Evolutionary conservation across 2,329 filamentous ascomycete genomes (phyloP).

Genomic region (Arthrobotrys sinensis): DNA sequence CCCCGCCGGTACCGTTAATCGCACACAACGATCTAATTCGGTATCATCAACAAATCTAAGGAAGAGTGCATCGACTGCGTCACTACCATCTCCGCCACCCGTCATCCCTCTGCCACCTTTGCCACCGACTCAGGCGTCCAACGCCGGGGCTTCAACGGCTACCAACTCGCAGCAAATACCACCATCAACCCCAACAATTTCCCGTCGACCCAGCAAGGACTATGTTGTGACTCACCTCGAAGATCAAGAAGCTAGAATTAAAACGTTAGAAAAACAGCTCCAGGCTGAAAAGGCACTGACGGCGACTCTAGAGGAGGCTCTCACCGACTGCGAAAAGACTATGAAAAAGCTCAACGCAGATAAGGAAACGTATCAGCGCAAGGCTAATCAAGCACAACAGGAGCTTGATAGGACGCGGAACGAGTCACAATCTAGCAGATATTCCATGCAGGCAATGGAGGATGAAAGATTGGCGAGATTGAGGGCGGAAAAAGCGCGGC

Average conservation of each 20-base stretch:
- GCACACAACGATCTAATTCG: conserved; percentile 74
- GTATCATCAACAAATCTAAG: conserved; percentile 77
- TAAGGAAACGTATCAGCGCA: conserved; percentile 90
- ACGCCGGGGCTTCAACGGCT: conserved; percentile 66
- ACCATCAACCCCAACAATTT: conserved; percentile 74
- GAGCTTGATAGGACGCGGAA: conserved; percentile 64
- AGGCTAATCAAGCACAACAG: conserved; percentile 71
- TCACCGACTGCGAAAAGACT: conserved; percentile 87
- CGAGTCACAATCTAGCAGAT: conserved; percentile 71
- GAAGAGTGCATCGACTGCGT: conserved; percentile 86
- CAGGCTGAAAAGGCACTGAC: conserved; percentile 97
- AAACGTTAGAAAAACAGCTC: conserved; percentile 96
- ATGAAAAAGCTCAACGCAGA: conserved; percentile 76
- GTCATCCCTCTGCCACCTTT: conserved; percentile 96
- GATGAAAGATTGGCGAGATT: conserved; percentile 94
- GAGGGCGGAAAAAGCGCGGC: conserved; percentile 88
- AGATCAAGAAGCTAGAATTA: conserved; percentile 94
- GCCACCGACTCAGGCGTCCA: conserved; percentile 69
- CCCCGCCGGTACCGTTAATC: conserved; percentile 65
- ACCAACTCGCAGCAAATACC: conserved; percentile 68
- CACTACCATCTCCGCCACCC: conserved; percentile 91
- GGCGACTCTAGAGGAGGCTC: conserved; percentile 92
- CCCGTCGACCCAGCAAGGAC: conserved; percentile 86
- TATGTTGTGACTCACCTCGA: conserved; percentile 85
- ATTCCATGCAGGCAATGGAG: conserved; percentile 88